A percentile compares a stretch with the other conserved stretches of the same genome.
Conservation (phyloP, 1,139 yeast genomes). For the Magnusiomyces fungicola region DNA sequence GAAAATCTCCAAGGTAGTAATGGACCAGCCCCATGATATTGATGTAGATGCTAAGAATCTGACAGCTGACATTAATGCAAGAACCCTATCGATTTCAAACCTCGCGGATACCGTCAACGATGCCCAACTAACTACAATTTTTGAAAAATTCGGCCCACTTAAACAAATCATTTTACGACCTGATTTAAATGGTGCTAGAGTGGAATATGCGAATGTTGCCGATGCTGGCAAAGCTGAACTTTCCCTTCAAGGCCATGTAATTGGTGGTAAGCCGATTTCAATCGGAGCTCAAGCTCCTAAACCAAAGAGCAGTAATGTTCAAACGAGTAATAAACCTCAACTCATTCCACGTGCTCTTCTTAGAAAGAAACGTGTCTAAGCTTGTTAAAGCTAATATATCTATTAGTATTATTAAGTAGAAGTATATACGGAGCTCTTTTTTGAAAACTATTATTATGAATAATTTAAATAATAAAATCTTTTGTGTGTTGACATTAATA, state of each 20-base stretch:
- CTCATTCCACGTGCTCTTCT: conserved; percentile 1
- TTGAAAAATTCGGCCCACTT: conserved; percentile 42
- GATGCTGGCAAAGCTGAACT: conserved; percentile 54
- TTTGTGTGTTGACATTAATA: neutral
- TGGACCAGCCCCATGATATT: neutral
- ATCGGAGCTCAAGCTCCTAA: conserved; percentile 6
- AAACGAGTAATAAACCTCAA: neutral
- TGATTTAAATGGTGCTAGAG: conserved; percentile 44
- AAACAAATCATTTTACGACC: conserved; percentile 46
- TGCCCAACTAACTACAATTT: conserved; percentile 27
- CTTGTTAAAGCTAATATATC: neutral
- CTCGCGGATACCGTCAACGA: conserved; percentile 26
- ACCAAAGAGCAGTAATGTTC: neutral
- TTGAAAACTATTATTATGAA: neutral
- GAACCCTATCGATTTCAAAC: conserved; percentile 24
- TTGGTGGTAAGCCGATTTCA: conserved; percentile 35
- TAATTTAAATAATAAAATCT: too few species aligned
- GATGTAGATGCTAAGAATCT: neutral
- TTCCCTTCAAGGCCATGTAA: conserved; percentile 38
- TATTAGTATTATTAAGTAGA: neutral
- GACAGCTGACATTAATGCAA: conserved; percentile 14
- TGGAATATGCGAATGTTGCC: conserved; percentile 42
- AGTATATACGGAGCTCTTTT: neutral
- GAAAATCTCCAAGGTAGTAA: conserved; percentile 8
- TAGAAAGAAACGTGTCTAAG: neutral